A percentile compares a stretch with the other conserved stretches of the same genome.
Conservation (phyloP, 2,329 filamentous ascomycete species). For the Venturia pyrina region DNA sequence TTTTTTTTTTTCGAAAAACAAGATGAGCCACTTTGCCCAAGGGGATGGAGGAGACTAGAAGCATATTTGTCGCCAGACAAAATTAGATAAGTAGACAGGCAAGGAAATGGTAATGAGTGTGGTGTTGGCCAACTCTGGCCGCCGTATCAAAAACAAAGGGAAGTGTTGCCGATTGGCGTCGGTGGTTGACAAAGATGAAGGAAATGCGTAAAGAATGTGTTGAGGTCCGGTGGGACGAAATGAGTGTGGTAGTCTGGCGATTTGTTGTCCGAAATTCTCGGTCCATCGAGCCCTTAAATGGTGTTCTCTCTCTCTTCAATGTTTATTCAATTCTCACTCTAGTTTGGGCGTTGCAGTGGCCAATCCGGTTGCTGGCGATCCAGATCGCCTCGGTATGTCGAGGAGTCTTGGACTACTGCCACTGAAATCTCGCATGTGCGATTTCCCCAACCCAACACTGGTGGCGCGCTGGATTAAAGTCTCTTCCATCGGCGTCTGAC, state of each 20-base stretch:
- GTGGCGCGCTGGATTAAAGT: conserved; percentile 50
- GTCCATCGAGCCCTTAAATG: conserved; percentile 17
- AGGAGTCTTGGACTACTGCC: conserved; percentile 68
- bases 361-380: neutral
- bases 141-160: neutral
- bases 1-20: too few relatives aligned
- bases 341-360: neutral
- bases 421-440: conserved; percentile 62
- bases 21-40: neutral
- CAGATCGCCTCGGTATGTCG: conserved; percentile 43
- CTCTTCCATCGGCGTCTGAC: conserved; percentile 11
- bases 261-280: conserved; percentile 16
- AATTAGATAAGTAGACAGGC: conserved; percentile 14
- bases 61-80: conserved; percentile 1
- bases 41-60: neutral
- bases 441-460: conserved; percentile 57
- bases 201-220: conserved; percentile 17
- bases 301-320: neutral
- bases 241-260: conserved; percentile 24
- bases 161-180: neutral
- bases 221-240: conserved; percentile 22
- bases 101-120: conserved; percentile 15
- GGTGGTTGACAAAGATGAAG: neutral
- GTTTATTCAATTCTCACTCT: neutral
- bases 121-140: neutral